Evolutionary conservation across 805 yeast genomes (phyloP).

Genomic region (Sungouiella thailandica): DNA sequence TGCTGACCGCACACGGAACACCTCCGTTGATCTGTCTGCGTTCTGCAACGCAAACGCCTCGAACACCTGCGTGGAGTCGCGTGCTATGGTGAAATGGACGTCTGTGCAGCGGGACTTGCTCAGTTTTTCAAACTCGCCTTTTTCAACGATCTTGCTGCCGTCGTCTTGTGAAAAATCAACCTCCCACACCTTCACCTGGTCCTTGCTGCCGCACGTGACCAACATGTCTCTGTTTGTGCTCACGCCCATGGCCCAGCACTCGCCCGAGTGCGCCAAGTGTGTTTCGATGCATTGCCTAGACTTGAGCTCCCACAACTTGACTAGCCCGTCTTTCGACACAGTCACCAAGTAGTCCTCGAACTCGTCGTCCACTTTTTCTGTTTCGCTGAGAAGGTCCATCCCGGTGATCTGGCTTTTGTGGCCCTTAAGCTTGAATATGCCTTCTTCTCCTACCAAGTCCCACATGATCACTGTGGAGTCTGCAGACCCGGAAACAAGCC

Average conservation of each 20-base stretch:
- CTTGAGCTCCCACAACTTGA: conserved; percentile 90
- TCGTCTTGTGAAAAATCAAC: conserved; percentile 54
- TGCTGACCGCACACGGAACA: conserved; percentile 68
- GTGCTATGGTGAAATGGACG: conserved; percentile 43
- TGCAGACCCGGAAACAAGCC: conserved; percentile 78
- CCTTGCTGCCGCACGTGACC: conserved; percentile 74
- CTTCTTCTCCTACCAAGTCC: conserved; percentile 93
- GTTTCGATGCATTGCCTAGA: conserved; percentile 90
- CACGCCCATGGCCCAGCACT: conserved; percentile 81
- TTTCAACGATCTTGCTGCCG: conserved; percentile 43
- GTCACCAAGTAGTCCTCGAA: conserved; percentile 69
- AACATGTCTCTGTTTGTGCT: conserved; percentile 37
- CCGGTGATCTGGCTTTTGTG: conserved; percentile 90
- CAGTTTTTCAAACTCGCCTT: conserved; percentile 68
- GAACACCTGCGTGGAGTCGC: conserved; percentile 25
- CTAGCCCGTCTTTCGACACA: conserved; percentile 82
- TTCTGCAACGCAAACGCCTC: conserved; percentile 68
- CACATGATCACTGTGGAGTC: conserved; percentile 85
- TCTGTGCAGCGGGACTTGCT: conserved; percentile 68
- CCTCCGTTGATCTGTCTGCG: conserved; percentile 73
- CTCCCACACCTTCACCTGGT: conserved; percentile 80
- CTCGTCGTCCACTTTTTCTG: conserved; percentile 37
- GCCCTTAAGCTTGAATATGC: conserved; percentile 79
- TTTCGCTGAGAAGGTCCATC: conserved; percentile 42
- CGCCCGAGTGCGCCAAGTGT: conserved; percentile 88